Evolutionary conservation across 148 eudicot genomes (phyloP).

Genomic region (Nepenthes gracilis): DNA sequence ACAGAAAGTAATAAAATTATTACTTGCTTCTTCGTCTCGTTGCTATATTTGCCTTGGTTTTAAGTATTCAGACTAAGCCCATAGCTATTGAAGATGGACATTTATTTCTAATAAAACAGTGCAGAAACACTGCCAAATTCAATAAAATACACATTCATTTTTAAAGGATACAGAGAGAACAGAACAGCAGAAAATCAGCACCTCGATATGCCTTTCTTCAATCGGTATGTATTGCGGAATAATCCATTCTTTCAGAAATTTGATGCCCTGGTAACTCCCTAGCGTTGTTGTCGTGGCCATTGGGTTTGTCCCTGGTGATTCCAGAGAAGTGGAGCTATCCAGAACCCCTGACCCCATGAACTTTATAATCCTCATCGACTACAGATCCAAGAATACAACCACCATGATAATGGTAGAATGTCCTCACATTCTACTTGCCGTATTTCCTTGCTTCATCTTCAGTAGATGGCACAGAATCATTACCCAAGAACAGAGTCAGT

Average conservation of each 20-base stretch:
- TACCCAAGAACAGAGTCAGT: conserved; percentile 19
- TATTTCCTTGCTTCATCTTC: conserved; percentile 23
- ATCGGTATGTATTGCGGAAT: too few species aligned
- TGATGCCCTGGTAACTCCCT: conserved; percentile 36
- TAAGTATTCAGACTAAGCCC: too few species aligned
- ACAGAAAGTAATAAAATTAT: too few species aligned
- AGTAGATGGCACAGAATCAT: conserved; percentile 2
- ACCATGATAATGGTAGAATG: conserved; percentile 39
- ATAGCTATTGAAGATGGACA: too few species aligned
- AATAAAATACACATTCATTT: too few species aligned
- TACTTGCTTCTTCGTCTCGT: too few species aligned
- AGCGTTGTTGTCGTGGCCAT: conserved; percentile 42
- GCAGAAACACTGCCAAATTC: too few species aligned
- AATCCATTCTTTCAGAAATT: conserved; percentile 16
- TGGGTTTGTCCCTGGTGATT: conserved; percentile 41
- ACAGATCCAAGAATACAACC: conserved; percentile 35
- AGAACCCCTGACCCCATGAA: conserved; percentile 27
- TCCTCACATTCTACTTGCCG: conserved; percentile 30
- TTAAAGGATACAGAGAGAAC: too few species aligned
- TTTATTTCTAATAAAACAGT: too few species aligned
- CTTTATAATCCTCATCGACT: conserved; percentile 29
- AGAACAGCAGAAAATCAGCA: too few species aligned
- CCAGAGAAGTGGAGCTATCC: conserved; percentile 32
- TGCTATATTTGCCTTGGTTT: too few species aligned
- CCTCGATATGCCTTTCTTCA: too few species aligned